Base-by-base conservation (phyloP, 192 early-diverging fungal species). In the Linnemannia schmuckeri region DNA sequence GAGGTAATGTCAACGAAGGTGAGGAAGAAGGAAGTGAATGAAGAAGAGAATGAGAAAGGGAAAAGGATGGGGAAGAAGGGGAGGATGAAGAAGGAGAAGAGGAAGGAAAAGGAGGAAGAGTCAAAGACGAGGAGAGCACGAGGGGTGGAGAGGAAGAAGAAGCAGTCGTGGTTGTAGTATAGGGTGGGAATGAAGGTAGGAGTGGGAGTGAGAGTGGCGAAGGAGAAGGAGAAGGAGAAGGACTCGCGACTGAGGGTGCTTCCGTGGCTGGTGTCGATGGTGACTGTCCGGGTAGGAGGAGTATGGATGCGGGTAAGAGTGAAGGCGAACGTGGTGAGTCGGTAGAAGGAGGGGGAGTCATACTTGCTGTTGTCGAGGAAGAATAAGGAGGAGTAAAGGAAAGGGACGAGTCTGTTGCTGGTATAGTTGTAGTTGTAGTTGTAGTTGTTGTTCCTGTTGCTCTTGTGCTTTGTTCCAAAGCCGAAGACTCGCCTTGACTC, bases 31-130 rank as follows among this genome's bases (percentile, higher is more conserved):
- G 72, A 61, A 57, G 20, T 38, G 52, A 52, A 44, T 42, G 49
- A 55, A 6, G 30, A 27, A 15, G 42, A 73, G 46, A 69, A 41
- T 69, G 77, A 6, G 24, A 63, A 46, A 22, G 33, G 12, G 46
- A 35, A 33, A 0, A 57, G 15, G 41, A 63, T 30, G 8, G 69
- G 18, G 44, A 47, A 7, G 72, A 20, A 57, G 70, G 35, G 37
- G 77, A n/a, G 37, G 35, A 80, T 3, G 44, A 72, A 35, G 54
- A 80, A 40, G 55, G 12, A 27, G 55, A 18, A 27, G 55, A 61
- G 27, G 55, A 27, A 27, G 55, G 30, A 33, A 30, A 66, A 66
- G 61, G 1, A 33, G 54, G 54, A 78, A 78, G 49, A 52, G 49
- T 52, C 49, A 52, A 52, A 52, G 49, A 20, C 18, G 20, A 52